A percentile compares a stretch with the other conserved stretches of the same genome.
Conservation (phyloP, 495 filamentous ascomycete genomes). For the Alectoria sarmentosa region DNA sequence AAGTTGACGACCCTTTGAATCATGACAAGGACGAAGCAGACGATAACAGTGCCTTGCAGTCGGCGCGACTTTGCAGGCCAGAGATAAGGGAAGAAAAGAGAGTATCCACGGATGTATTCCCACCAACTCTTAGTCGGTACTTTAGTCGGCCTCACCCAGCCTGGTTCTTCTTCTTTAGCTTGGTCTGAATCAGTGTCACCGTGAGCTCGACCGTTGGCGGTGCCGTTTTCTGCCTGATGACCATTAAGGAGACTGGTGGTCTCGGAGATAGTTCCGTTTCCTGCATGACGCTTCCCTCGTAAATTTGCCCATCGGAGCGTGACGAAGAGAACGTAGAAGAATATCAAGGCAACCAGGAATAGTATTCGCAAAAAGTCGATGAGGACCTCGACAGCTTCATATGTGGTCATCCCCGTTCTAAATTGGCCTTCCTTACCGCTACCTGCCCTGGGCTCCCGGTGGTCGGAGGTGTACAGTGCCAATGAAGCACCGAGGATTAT, state of each 20-base stretch:
- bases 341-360: constrained; percentile 49
- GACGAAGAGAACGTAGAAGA: constrained; percentile 53
- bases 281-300: constrained; percentile 12
- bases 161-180: constrained; percentile 29
- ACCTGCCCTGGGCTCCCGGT: constrained; percentile 55
- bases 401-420: constrained; percentile 47
- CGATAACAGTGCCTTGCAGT: constrained; percentile 67
- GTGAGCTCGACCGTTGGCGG: constrained; percentile 45
- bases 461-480: constrained; percentile 50
- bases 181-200: constrained; percentile 37
- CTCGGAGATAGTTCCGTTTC: constrained; percentile 42
- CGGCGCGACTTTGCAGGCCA: constrained; percentile 74
- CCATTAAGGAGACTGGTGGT: constrained; percentile 46
- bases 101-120: constrained; percentile 80
- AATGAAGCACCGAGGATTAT: constrained; percentile 59
- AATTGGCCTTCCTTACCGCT: constrained; percentile 40
- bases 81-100: constrained; percentile 86
- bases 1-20: constrained; percentile 75
- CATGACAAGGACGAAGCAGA: constrained; percentile 72
- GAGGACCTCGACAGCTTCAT: constrained; percentile 57
- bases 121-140: constrained; percentile 69
- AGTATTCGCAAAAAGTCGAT: constrained; percentile 54
- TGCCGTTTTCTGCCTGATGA: constrained; percentile 37
- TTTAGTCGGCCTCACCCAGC: constrained; percentile 60
- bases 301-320: constrained; percentile 27